Evolutionary conservation across 2,329 filamentous ascomycete species (phyloP).

Genomic region (Fusarium aywerte): DNA sequence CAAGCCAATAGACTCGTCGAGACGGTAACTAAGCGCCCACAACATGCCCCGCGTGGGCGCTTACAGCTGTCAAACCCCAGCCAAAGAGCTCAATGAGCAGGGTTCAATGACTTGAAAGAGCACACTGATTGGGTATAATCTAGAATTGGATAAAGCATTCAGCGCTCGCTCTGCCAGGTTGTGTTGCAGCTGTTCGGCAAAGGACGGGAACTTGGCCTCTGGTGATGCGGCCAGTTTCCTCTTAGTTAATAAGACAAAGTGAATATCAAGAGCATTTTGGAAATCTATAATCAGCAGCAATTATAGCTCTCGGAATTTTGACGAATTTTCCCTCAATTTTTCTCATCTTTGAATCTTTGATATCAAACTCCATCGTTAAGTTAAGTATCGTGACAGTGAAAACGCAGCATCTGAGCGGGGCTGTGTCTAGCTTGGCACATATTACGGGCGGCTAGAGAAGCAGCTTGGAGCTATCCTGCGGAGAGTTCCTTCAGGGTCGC

Average conservation of each 20-base stretch:
- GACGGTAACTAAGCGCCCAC: slow-evolving; percentile 26
- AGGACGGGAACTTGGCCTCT: slow-evolving; percentile 28
- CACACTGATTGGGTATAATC: slow-evolving; percentile 23
- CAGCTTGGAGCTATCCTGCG: slow-evolving; percentile 18
- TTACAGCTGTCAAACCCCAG: slow-evolving; percentile 22
- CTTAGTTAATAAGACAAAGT: slow-evolving; percentile 2
- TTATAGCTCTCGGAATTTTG: background rate
- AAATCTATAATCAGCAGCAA: background rate
- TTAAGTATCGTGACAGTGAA: slow-evolving; percentile 14
- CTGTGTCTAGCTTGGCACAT: slow-evolving; percentile 35
- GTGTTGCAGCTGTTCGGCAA: slow-evolving; percentile 5
- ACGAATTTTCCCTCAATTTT: background rate
- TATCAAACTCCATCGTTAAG: slow-evolving; percentile 7
- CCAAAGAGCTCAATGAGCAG: slow-evolving; percentile 8
- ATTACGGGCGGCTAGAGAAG: slow-evolving; percentile 37
- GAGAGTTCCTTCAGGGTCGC: slow-evolving; percentile 13
- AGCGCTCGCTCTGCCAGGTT: background rate
- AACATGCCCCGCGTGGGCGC: slow-evolving; percentile 32
- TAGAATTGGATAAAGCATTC: slow-evolving; percentile 2
- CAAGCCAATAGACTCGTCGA: slow-evolving; percentile 26
- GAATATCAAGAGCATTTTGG: background rate
- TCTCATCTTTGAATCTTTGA: background rate
- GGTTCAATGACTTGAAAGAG: slow-evolving; percentile 15
- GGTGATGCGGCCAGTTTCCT: slow-evolving; percentile 11
- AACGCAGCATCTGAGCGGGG: slow-evolving; percentile 32